These are phyloP conservation scores for Xylariaceae sp. DNA, from an alignment of 2,329 filamentous ascomycete genomes.

Conservation along the genomic window DNA sequence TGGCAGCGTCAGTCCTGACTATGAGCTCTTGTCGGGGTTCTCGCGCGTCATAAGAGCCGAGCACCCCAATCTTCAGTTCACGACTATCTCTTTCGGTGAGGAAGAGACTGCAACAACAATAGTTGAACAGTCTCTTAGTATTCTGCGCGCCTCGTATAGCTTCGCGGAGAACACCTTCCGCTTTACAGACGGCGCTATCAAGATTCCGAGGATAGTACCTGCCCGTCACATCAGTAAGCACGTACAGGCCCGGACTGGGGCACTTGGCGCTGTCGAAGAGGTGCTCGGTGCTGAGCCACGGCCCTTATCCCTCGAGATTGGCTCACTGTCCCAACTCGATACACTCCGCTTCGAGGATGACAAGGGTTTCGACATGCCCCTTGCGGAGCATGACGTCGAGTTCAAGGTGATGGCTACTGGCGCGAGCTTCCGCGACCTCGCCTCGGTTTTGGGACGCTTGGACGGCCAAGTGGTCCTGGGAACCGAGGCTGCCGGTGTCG, in stretches of 20 bases:
- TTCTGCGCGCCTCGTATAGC: slow-evolving; percentile 5
- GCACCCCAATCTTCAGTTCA: slow-evolving; percentile 17
- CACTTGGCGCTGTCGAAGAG: slow-evolving; percentile 1
- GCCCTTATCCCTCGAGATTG: slow-evolving; percentile 22
- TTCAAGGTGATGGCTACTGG: slow-evolving; percentile 18
- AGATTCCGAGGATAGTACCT: slow-evolving; percentile 16
- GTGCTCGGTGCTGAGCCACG: slow-evolving; percentile 16
- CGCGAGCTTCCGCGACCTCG: slow-evolving; percentile 20
- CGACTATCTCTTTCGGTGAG: slow-evolving; percentile 18
- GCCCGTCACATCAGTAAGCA: slow-evolving; percentile 16
- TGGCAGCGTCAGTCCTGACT: slow-evolving; percentile 13
- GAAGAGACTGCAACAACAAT: slow-evolving; percentile 3
- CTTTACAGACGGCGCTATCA: slow-evolving; percentile 9
- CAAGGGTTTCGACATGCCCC: slow-evolving; percentile 4
- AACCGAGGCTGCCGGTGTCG: slow-evolving; percentile 10
- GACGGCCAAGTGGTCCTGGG: slow-evolving; percentile 21
- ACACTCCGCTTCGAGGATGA: slow-evolving; percentile 22
- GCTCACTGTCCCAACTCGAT: slow-evolving; percentile 23
- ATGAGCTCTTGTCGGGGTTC: slow-evolving; percentile 21
- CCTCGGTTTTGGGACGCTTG: slow-evolving; percentile 19
- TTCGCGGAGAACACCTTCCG: slow-evolving; percentile 15
- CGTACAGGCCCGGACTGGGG: slow-evolving; percentile 10
- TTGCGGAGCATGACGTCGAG: slow-evolving; percentile 18
- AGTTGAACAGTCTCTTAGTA: slow-evolving; percentile 6
- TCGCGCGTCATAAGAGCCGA: slow-evolving; percentile 20